Percentiles rank a stretch among this genome's conserved stretches.
Evolutionary conservation across 305 asterid species (phyloP).

Genomic region (Fraxinus dipetala): DNA sequence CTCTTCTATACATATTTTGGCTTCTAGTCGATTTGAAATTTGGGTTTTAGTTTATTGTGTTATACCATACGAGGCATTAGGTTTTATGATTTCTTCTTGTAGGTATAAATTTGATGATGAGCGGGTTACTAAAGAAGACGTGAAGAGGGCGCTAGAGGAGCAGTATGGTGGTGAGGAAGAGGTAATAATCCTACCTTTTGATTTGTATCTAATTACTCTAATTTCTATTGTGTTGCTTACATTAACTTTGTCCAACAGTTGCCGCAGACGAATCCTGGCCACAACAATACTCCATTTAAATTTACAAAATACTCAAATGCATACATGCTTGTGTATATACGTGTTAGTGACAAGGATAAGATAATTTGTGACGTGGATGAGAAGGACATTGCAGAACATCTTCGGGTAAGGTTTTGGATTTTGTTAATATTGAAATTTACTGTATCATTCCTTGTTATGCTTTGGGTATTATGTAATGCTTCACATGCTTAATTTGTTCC

Average conservation of each 20-base stretch:
- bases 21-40: background rate
- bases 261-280: conserved; percentile 55
- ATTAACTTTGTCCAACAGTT: conserved; percentile 29
- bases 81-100: conserved; percentile 17
- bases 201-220: background rate
- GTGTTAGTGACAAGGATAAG: conserved; percentile 60
- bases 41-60: background rate
- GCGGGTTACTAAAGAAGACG: conserved; percentile 60
- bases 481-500: conserved; percentile 6
- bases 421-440: background rate
- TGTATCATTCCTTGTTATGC: background rate
- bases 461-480: background rate
- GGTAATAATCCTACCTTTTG: conserved; percentile 24
- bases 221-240: conserved; percentile 8
- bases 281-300: conserved; percentile 50
- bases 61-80: background rate
- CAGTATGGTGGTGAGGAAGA: conserved; percentile 74
- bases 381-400: conserved; percentile 57
- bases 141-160: conserved; percentile 63
- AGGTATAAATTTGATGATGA: conserved; percentile 76
- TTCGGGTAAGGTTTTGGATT: conserved; percentile 36
- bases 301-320: conserved; percentile 62
- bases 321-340: conserved; percentile 61
- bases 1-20: background rate
- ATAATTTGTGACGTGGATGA: conserved; percentile 57